Evolutionary conservation across 768 basidiomycete genomes (phyloP).

Genomic region (Suillus weaverae): DNA sequence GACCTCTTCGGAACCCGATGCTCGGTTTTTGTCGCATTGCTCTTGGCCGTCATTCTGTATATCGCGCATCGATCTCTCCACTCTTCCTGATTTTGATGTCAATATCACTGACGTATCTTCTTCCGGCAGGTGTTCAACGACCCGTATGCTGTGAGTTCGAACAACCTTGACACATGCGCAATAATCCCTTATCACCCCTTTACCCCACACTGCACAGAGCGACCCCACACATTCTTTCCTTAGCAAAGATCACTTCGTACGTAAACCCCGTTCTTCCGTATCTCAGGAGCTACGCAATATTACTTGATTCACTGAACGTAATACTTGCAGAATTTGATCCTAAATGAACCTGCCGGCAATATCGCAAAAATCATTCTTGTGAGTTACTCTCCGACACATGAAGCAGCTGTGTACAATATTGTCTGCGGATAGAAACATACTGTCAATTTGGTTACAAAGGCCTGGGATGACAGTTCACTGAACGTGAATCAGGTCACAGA

Average conservation of each 20-base stretch:
- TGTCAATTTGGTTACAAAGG: constrained; percentile 67
- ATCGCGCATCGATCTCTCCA: background rate
- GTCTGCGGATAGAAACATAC: constrained; percentile 49
- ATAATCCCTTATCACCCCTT: constrained; percentile 13
- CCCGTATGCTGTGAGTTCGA: constrained; percentile 61
- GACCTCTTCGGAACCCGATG: background rate
- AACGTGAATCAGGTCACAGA: constrained; percentile 59
- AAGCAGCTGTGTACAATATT: background rate
- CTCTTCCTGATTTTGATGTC: background rate
- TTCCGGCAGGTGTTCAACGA: constrained; percentile 67
- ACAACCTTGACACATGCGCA: constrained; percentile 8
- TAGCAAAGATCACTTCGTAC: constrained; percentile 86
- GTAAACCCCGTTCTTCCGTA: constrained; percentile 26
- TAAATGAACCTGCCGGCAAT: constrained; percentile 82
- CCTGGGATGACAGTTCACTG: constrained; percentile 74
- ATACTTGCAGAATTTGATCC: constrained; percentile 58
- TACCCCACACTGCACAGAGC: constrained; percentile 43
- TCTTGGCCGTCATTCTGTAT: background rate
- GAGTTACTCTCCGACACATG: constrained; percentile 22
- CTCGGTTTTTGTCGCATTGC: background rate
- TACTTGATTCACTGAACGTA: background rate
- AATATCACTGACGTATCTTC: background rate
- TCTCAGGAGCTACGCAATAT: constrained; percentile 9
- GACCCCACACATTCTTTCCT: constrained; percentile 89
- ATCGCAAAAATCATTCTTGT: constrained; percentile 71